Conservation (phyloP, 768 basidiomycete species). For the Chiua virens region DNA sequence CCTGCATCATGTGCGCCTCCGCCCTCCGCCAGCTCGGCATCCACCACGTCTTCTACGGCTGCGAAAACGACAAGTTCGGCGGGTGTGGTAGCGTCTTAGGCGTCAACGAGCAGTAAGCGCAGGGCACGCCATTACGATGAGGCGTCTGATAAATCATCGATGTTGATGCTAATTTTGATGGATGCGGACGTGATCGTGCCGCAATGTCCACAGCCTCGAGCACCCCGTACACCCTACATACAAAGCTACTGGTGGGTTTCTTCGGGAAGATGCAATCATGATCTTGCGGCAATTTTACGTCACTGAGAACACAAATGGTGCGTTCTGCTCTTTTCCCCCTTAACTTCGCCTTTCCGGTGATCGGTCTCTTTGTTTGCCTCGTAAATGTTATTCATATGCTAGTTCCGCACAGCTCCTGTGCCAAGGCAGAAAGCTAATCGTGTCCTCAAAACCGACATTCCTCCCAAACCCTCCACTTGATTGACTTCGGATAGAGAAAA, state of each 20-base stretch:
- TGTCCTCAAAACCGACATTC: slow-evolving; percentile 81
- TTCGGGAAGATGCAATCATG: slow-evolving; percentile 84
- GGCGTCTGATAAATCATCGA: background rate
- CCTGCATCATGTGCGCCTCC: slow-evolving; percentile 98
- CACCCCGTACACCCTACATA: slow-evolving; percentile 80
- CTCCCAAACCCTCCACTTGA: slow-evolving; percentile 10
- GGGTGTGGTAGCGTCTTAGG: slow-evolving; percentile 94
- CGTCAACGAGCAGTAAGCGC: slow-evolving; percentile 69
- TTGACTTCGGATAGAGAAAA: background rate
- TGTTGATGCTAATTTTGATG: background rate
- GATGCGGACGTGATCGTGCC: background rate
- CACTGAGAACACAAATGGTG: slow-evolving; percentile 91
- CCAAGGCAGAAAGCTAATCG: slow-evolving; percentile 88
- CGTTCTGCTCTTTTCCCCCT: slow-evolving; percentile 12
- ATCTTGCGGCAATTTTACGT: slow-evolving; percentile 85
- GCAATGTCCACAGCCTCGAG: slow-evolving; percentile 44
- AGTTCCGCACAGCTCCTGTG: slow-evolving; percentile 62
- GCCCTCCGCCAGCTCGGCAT: slow-evolving; percentile 94
- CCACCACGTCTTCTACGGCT: slow-evolving; percentile 87
- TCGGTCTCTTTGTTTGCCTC: background rate
- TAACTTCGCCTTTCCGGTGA: too few species aligned
- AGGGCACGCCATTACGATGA: background rate
- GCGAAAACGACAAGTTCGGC: slow-evolving; percentile 94
- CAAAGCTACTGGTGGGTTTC: slow-evolving; percentile 70
- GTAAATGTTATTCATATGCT: slow-evolving; percentile 8